These are phyloP conservation scores for Physcia stellaris DNA, from an alignment of 495 filamentous ascomycete species.

Conservation along the genomic window DNA sequence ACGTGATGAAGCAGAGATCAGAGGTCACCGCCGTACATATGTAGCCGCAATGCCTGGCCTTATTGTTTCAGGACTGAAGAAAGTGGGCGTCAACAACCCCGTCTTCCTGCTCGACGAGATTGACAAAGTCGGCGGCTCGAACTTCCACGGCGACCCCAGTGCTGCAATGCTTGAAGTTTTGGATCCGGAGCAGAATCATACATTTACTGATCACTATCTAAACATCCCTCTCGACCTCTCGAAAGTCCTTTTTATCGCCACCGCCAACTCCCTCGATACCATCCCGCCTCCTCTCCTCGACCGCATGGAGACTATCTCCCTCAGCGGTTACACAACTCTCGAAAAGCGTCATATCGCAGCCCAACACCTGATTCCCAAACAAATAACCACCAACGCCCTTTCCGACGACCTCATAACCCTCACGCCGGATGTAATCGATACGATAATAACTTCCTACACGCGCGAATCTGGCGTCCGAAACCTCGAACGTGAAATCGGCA, in stretches of 20 bases:
- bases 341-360: constrained; percentile 95
- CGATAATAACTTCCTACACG: constrained; percentile 90
- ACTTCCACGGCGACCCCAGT: constrained; percentile 90
- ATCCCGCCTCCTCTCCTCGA: constrained; percentile 92
- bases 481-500: constrained; percentile 87
- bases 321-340: constrained; percentile 93
- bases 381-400: constrained; percentile 72
- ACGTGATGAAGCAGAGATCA: constrained; percentile 90
- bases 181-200: constrained; percentile 94
- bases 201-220: constrained; percentile 93
- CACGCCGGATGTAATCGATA: constrained; percentile 73
- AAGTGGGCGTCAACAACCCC: constrained; percentile 90
- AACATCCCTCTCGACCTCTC: constrained; percentile 91
- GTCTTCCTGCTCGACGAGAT: constrained; percentile 97
- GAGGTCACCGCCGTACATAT: constrained; percentile 91
- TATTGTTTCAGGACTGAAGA: constrained; percentile 88
- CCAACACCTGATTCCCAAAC: constrained; percentile 88
- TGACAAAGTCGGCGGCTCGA: constrained; percentile 88
- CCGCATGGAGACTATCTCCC: constrained; percentile 86
- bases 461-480: constrained; percentile 96
- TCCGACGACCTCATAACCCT: constrained; percentile 57
- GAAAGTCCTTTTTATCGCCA: constrained; percentile 97
- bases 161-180: constrained; percentile 99
- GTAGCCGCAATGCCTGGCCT: constrained; percentile 97
- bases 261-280: constrained; percentile 88